Base-by-base conservation (phyloP, 305 asterid species). In the Rubia balearica region DNA sequence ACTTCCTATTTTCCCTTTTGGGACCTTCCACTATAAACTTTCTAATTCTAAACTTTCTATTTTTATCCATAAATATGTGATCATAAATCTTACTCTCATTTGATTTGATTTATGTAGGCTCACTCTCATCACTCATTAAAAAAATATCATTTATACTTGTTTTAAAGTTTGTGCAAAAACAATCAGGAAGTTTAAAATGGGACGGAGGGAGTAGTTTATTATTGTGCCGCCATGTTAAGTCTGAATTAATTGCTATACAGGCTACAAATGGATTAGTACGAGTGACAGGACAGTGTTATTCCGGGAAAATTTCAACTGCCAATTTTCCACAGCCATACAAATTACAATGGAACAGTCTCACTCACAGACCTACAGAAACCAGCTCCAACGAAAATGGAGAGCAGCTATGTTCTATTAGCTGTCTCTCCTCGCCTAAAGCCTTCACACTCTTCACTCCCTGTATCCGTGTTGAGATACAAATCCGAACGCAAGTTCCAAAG, bases 371-470 rank as follows among this genome's bases (percentile, higher is more conserved):
- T 49, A 30, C 17, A 68, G 45, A 22, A 48, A 5, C 21, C 3
- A 16, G 6, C 70, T 5, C 19, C 2, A 21, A n/a, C 1, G 0
- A 41, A 69, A 63, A 71, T 71, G 75, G 70, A 72, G 64, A 48
- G 46, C 70, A 46, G 51, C 74, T 61, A 61, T 62, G 22, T 46
- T 61, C 53, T 67, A 17, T 14, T 43, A 41, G 77, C 84, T 75
- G 72, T 85, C 61, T 82, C 79, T 81, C 83, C 81, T 75, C 74
- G 78, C 14, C 81, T 82, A 42, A 86, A 88, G 74, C 80, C 74
- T 72, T 59, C 27, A 1, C 83, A 38, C 8, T 45, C 14, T 76
- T 74, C 67, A 65, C 55, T 71, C 4, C 53, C 6, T 41, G 30
- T 8, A 22, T 8, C 83, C 59, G 46, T 49, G 19, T 55, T 67